Evolutionary conservation across 2,329 filamentous ascomycete species (phyloP).

Genomic region (Lecanicillium sp.): DNA sequence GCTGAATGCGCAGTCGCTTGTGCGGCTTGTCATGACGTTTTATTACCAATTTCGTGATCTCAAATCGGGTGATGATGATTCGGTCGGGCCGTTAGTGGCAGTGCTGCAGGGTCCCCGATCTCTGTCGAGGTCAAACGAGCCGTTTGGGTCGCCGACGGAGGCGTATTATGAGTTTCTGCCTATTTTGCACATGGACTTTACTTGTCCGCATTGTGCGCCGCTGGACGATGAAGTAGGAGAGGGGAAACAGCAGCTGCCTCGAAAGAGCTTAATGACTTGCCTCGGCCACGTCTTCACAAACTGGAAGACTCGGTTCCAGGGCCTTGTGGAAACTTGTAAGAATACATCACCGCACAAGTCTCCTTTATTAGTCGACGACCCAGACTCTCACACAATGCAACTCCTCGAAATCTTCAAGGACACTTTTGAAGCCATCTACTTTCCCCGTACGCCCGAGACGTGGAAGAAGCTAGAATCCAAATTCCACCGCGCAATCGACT

Average conservation of each 20-base stretch:
- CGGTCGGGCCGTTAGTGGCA: too few species aligned
- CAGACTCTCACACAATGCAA: neutral
- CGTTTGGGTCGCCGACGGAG: slow-evolving; percentile 4
- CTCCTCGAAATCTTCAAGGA: neutral
- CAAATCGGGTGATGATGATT: too few species aligned
- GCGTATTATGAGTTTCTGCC: slow-evolving; percentile 7
- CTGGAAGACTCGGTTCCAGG: slow-evolving; percentile 7
- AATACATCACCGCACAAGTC: neutral
- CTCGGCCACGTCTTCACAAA: slow-evolving; percentile 4
- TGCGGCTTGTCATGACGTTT: slow-evolving; percentile 8
- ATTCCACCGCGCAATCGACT: neutral
- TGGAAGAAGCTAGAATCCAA: neutral
- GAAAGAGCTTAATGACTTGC: too few species aligned
- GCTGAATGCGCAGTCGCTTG: slow-evolving; percentile 6
- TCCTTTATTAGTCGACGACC: neutral
- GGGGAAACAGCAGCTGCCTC: too few species aligned
- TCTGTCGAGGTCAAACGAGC: neutral
- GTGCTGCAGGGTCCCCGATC: neutral
- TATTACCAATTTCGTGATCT: slow-evolving; percentile 8
- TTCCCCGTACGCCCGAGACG: neutral
- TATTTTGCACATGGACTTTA: neutral
- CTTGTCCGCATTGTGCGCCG: neutral
- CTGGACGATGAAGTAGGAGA: too few species aligned
- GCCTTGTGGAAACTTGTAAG: neutral
- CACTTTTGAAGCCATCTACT: neutral